Evolutionary conservation across 2,329 filamentous ascomycete species (phyloP).

Genomic region (Fusarium tricinctum): DNA sequence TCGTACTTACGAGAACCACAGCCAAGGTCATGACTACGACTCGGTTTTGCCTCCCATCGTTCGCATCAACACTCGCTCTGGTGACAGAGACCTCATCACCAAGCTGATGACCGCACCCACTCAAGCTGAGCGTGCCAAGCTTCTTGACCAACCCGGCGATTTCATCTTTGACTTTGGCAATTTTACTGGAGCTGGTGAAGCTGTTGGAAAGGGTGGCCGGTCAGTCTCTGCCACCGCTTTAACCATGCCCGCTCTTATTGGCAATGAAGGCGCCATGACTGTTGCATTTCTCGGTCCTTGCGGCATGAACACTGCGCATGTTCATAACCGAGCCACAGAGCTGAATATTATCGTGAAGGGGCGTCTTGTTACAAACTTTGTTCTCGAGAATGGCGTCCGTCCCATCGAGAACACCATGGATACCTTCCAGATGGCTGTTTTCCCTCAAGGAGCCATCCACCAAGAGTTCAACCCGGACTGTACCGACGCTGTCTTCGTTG

Average conservation of each 20-base stretch:
- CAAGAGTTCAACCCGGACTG: slow-evolving; percentile 66
- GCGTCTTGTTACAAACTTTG: slow-evolving; percentile 60
- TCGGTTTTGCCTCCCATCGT: slow-evolving; percentile 28
- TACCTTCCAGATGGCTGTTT: slow-evolving; percentile 61
- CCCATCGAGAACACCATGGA: slow-evolving; percentile 56
- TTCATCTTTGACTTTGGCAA: slow-evolving; percentile 48
- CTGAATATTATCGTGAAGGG: slow-evolving; percentile 63
- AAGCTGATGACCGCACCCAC: slow-evolving; percentile 50
- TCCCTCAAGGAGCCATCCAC: slow-evolving; percentile 64
- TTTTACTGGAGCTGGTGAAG: slow-evolving; percentile 41
- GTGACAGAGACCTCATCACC: slow-evolving; percentile 46
- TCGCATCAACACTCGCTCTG: slow-evolving; percentile 49
- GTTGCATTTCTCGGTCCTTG: slow-evolving; percentile 47
- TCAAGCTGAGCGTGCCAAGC: slow-evolving; percentile 49
- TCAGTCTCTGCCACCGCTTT: neutral
- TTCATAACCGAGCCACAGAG: slow-evolving; percentile 64
- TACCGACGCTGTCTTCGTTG: slow-evolving; percentile 62
- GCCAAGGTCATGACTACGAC: neutral
- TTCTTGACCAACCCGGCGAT: slow-evolving; percentile 55
- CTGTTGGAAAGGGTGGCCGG: slow-evolving; percentile 55
- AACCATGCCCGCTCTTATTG: slow-evolving; percentile 52
- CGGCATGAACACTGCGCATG: slow-evolving; percentile 66
- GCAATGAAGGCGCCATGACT: neutral
- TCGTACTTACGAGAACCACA: neutral
- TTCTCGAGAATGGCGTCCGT: slow-evolving; percentile 59